phyloP scores from a whole-genome alignment of 2,329 filamentous ascomycete species.

The Acrodontium crateriforme region DNA sequence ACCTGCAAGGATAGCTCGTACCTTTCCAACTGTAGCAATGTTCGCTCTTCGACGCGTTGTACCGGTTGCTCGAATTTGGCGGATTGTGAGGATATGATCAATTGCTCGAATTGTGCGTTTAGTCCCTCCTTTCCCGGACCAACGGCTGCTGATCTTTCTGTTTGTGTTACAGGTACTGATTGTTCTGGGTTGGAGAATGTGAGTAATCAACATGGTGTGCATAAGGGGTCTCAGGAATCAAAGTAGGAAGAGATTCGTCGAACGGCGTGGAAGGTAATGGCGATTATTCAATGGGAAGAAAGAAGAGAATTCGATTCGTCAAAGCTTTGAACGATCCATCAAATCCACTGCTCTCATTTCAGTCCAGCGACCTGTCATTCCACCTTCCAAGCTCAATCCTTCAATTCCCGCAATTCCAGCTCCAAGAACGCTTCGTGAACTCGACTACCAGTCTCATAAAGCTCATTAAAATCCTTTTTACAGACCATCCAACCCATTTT shows the following conservation, averaged over 20 bases:
- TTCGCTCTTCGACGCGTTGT: conserved; percentile 5
- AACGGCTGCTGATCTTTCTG: conserved; percentile 1
- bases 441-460: too few species aligned
- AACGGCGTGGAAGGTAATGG: not conserved
- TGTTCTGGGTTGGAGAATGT: conserved; percentile 6
- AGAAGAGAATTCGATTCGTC: not conserved
- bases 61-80: conserved; percentile 6
- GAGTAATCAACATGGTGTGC: conserved; percentile 5
- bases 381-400: too few species aligned
- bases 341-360: not conserved
- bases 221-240: conserved; percentile 1
- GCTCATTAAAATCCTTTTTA: too few species aligned
- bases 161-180: too few species aligned
- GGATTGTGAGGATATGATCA: conserved; percentile 6
- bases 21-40: too few species aligned
- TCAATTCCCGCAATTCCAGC: too few species aligned
- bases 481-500: too few species aligned
- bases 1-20: too few species aligned
- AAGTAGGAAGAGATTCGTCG: not conserved
- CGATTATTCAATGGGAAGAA: not conserved
- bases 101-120: conserved; percentile 8
- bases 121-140: not conserved
- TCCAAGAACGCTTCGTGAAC: too few species aligned
- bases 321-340: not conserved
- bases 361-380: not conserved